A percentile compares a stretch with the other conserved stretches of the same genome.
These are phyloP conservation scores for Anthracocystis panici-leucophaei DNA, from an alignment of 1,284 basidiomycete genomes.

Conservation along the genomic window DNA sequence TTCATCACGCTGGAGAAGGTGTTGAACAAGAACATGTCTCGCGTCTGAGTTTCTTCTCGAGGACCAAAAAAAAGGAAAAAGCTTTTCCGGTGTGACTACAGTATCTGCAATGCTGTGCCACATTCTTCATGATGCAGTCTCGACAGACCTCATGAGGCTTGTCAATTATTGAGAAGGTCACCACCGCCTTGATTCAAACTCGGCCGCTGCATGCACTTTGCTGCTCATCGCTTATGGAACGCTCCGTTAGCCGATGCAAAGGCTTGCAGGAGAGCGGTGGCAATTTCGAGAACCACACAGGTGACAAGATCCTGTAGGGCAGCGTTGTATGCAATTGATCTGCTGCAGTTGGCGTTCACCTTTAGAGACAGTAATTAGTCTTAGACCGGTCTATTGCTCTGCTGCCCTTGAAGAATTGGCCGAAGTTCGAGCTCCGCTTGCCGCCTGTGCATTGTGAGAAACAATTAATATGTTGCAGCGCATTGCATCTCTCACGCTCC, in stretches of 20 bases:
- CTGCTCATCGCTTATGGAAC: not conserved
- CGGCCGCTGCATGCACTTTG: not conserved
- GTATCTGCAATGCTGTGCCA: no score
- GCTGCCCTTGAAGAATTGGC: not conserved
- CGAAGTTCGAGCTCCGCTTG: constrained; percentile 1
- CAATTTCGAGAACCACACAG: not conserved
- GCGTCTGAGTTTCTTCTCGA: no score
- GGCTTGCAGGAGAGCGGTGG: not conserved
- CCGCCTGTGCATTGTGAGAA: not conserved
- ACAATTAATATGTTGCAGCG: not conserved
- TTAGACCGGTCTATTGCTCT: no score
- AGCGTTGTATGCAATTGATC: not conserved
- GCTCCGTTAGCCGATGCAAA: not conserved
- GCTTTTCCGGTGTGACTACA: no score
- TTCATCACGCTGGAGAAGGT: no score
- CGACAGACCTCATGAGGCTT: not conserved
- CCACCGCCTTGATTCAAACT: not conserved
- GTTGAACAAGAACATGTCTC: no score
- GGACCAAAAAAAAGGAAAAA: no score
- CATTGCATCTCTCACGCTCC: not conserved
- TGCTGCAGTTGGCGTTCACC: not conserved
- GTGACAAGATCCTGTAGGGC: not conserved
- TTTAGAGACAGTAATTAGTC: not conserved
- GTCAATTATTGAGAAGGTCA: not conserved
- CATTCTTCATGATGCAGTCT: no score